A percentile compares a stretch with the other conserved stretches of the same genome.
phyloP scores from a whole-genome alignment of 2,329 filamentous ascomycete genomes.

The Saccharata proteae region DNA sequence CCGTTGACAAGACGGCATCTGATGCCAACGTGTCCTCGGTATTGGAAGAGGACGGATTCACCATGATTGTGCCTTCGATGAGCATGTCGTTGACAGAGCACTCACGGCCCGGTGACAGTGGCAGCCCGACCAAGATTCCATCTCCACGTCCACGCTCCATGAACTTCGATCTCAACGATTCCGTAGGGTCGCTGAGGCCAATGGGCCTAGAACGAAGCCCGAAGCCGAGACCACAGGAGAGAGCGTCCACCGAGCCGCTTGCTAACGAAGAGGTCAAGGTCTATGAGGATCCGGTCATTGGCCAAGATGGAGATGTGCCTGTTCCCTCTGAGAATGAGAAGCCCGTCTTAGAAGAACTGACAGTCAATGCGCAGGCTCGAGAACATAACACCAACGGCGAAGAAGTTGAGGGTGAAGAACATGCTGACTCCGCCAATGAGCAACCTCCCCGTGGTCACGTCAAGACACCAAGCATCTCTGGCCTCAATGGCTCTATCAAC shows the following conservation, averaged over 20 bases:
- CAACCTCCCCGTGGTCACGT: conserved; percentile 18
- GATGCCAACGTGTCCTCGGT: conserved; percentile 15
- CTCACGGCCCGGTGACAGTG: too few relatives aligned
- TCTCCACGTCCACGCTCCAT: not conserved
- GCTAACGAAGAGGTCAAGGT: conserved; percentile 33
- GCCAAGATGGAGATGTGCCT: conserved; percentile 21
- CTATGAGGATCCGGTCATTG: conserved; percentile 41
- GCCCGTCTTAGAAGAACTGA: conserved; percentile 38
- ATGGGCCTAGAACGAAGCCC: conserved; percentile 18
- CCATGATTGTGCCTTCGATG: conserved; percentile 37
- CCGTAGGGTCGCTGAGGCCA: conserved; percentile 1
- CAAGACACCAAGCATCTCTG: conserved; percentile 21
- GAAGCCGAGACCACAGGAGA: conserved; percentile 10
- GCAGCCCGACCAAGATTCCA: conserved; percentile 16
- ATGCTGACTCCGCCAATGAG: conserved; percentile 13
- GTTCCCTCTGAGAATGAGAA: conserved; percentile 16
- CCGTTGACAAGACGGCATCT: conserved; percentile 25
- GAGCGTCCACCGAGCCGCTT: conserved; percentile 1
- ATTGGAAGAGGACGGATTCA: conserved; percentile 37
- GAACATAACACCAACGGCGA: conserved; percentile 21
- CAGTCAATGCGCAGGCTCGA: conserved; percentile 34
- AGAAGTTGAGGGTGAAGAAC: conserved; percentile 15
- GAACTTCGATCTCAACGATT: conserved; percentile 1
- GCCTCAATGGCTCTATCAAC: not conserved
- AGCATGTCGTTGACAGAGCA: conserved; percentile 11